Percentiles rank a stretch among this genome's conserved stretches.
phyloP scores from a whole-genome alignment of 495 filamentous ascomycete genomes.

The Melanomma pulvis-pyrius region DNA sequence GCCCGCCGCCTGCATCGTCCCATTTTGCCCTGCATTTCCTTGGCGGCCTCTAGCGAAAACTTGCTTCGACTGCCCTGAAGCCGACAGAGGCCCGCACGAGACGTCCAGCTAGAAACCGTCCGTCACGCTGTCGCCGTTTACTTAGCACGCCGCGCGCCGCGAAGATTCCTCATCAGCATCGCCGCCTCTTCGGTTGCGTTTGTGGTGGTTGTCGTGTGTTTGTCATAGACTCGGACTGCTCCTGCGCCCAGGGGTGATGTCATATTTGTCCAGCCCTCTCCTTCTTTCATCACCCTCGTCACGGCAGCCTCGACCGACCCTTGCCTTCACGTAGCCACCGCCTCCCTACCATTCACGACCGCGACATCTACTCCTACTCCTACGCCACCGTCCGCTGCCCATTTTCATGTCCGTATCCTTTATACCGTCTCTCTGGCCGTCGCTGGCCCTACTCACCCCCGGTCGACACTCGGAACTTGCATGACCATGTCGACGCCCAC shows the following conservation, averaged over 20 bases:
- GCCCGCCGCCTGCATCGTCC: background rate
- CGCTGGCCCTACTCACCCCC: slow-evolving; percentile 1
- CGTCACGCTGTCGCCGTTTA: background rate
- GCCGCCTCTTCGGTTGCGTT: too few species aligned
- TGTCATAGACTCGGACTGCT: background rate
- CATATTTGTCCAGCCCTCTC: slow-evolving; percentile 1
- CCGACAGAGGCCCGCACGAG: background rate
- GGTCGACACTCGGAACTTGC: background rate
- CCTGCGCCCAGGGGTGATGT: background rate
- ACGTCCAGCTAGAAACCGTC: background rate
- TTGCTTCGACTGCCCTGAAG: background rate
- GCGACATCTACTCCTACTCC: background rate
- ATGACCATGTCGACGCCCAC: slow-evolving; percentile 32
- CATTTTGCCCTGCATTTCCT: slow-evolving; percentile 1
- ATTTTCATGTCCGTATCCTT: slow-evolving; percentile 22
- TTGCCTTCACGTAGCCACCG: background rate
- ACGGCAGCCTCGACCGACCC: too few species aligned
- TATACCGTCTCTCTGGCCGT: slow-evolving; percentile 7
- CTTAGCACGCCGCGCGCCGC: too few species aligned
- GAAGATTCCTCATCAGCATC: too few species aligned
- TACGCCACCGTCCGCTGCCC: background rate
- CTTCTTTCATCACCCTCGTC: background rate
- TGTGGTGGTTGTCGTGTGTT: background rate
- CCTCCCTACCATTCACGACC: background rate
- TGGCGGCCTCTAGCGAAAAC: slow-evolving; percentile 7